Percentiles rank a stretch among this genome's conserved stretches.
Conservation (phyloP, 2,329 filamentous ascomycete species). For the Cladosporium sp. region DNA sequence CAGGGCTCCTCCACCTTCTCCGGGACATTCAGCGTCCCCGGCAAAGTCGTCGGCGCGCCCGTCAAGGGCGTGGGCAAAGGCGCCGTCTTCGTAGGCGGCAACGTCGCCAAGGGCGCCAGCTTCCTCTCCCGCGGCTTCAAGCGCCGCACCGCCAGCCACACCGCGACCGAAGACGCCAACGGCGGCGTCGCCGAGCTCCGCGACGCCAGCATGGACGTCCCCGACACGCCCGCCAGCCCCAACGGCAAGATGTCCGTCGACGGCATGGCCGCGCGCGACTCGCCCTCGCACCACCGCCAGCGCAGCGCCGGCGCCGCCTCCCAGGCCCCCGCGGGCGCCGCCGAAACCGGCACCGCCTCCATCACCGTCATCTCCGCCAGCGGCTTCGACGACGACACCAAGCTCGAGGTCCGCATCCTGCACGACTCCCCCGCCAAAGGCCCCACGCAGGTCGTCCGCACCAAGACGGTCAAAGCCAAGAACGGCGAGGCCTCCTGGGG, state of each 20-base stretch:
- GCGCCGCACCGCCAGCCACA: constrained; percentile 56
- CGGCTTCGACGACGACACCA: constrained; percentile 55
- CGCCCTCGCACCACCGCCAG: constrained; percentile 36
- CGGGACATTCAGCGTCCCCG: constrained; percentile 79
- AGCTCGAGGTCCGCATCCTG: constrained; percentile 30
- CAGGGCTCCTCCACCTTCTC: constrained; percentile 91
- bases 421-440: constrained; percentile 48
- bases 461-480: constrained; percentile 75
- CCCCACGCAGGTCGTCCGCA: constrained; percentile 77
- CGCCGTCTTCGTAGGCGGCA: constrained; percentile 63
- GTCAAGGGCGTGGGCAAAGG: constrained; percentile 85
- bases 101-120: constrained; percentile 81
- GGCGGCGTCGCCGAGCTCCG: constrained; percentile 19
- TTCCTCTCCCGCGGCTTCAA: constrained; percentile 84
- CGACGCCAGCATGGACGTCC: constrained; percentile 25
- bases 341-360: constrained; percentile 66
- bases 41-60: constrained; percentile 89
- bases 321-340: constrained; percentile 29
- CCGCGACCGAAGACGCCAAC: constrained; percentile 25
- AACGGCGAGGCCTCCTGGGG: constrained; percentile 60
- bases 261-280: constrained; percentile 14
- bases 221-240: constrained; percentile 17
- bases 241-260: constrained; percentile 20
- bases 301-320: constrained; percentile 37
- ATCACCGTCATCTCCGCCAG: constrained; percentile 74